These are phyloP conservation scores for Zygotorulaspora mrakii DNA, from an alignment of 1,139 yeast species.

Conservation along the genomic window DNA sequence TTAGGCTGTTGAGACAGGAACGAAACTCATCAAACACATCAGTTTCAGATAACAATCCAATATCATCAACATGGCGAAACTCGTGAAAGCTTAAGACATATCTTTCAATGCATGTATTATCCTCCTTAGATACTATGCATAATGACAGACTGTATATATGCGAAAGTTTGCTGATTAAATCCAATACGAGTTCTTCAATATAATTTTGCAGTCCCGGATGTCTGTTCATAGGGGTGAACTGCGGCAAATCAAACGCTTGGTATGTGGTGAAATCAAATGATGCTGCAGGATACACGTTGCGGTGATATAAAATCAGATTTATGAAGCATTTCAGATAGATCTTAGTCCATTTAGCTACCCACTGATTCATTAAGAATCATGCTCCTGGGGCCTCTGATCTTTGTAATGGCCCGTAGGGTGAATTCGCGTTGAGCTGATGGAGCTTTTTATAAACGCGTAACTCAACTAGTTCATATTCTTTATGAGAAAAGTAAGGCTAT, in stretches of 20 bases:
- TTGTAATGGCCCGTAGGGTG: neutral
- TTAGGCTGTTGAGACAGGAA: slow-evolving; percentile 32
- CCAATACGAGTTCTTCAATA: slow-evolving; percentile 33
- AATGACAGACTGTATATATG: slow-evolving; percentile 27
- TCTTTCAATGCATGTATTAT: slow-evolving; percentile 28
- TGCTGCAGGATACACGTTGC: slow-evolving; percentile 35
- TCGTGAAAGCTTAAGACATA: slow-evolving; percentile 36
- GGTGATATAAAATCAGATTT: slow-evolving; percentile 31
- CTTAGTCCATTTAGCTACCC: slow-evolving; percentile 31
- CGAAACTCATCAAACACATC: slow-evolving; percentile 34
- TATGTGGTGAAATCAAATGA: slow-evolving; percentile 34
- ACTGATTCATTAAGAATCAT: slow-evolving; percentile 21
- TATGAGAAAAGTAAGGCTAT: too few relatives aligned
- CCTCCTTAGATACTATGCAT: slow-evolving; percentile 24
- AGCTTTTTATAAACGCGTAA: too few relatives aligned
- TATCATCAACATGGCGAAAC: slow-evolving; percentile 25
- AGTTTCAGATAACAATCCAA: slow-evolving; percentile 18
- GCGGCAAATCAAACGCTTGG: slow-evolving; percentile 36
- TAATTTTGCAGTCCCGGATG: slow-evolving; percentile 31
- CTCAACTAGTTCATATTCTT: too few relatives aligned
- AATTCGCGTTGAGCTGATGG: neutral
- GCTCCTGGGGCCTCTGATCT: neutral
- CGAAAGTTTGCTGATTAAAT: slow-evolving; percentile 25
- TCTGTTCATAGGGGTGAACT: slow-evolving; percentile 33
- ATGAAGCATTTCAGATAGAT: slow-evolving; percentile 34